Conservation (phyloP, 148 eudicot species). For the Vaccinium corymbosum region DNA sequence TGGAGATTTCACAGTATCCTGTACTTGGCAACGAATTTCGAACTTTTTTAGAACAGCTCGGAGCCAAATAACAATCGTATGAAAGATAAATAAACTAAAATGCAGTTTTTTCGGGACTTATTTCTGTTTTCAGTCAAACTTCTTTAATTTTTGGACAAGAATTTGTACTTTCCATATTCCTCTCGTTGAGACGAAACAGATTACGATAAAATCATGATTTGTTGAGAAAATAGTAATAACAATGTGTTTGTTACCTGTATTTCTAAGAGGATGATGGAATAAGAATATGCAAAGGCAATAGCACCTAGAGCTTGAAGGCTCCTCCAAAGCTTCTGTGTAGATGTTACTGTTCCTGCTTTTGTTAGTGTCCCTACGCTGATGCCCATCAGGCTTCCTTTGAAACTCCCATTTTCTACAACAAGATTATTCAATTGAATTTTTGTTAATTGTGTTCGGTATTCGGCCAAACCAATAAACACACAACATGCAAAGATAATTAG, state of each 20-base stretch:
- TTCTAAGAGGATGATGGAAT: constrained; percentile 47
- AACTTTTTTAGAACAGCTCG: not conserved
- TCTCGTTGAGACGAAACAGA: not conserved
- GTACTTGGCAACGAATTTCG: not conserved
- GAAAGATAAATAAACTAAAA: not conserved
- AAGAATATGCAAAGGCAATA: constrained; percentile 49
- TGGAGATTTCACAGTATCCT: constrained; percentile 49
- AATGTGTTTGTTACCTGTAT: constrained; percentile 30
- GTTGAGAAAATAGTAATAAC: too few relatives aligned
- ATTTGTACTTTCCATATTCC: not conserved
- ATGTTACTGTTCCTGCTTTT: constrained; percentile 27
- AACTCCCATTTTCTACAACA: constrained; percentile 30
- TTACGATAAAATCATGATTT: too few relatives aligned
- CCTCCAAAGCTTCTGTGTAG: constrained; percentile 38
- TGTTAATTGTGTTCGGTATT: too few relatives aligned
- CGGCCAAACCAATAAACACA: too few relatives aligned
- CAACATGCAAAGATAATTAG: too few relatives aligned
- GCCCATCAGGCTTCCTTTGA: constrained; percentile 48
- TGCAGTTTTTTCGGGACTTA: not conserved
- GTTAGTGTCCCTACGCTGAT: constrained; percentile 41
- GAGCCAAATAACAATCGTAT: not conserved
- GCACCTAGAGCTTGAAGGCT: constrained; percentile 54
- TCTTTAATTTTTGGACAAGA: not conserved
- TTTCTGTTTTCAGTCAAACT: not conserved
- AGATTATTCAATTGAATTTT: not conserved